These are phyloP conservation scores for Panicum miliaceum DNA, from an alignment of 176 grass and related monocot genomes.

Conservation along the genomic window DNA sequence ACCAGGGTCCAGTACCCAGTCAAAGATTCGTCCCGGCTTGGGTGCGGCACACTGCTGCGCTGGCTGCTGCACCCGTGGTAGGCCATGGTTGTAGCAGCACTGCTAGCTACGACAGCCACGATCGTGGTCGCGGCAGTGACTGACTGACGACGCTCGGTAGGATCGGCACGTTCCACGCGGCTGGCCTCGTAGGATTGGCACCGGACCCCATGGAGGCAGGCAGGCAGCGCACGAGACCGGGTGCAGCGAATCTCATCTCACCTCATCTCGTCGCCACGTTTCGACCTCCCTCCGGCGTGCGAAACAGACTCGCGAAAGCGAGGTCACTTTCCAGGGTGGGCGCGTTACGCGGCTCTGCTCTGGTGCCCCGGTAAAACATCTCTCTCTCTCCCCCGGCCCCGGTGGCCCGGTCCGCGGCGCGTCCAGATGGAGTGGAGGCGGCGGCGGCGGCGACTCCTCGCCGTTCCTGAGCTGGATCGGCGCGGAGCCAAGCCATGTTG, in stretches of 20 bases:
- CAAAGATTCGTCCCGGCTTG: too few species aligned
- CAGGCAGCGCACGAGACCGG: neutral
- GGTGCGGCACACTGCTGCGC: too few species aligned
- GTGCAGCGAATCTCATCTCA: neutral
- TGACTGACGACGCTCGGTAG: neutral
- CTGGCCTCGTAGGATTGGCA: neutral
- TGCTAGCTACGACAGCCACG: neutral
- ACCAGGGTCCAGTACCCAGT: neutral
- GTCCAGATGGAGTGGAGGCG: neutral
- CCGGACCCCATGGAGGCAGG: neutral
- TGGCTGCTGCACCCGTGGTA: too few species aligned
- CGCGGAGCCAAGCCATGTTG: neutral
- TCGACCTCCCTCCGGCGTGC: neutral
- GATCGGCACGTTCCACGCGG: constrained; percentile 19
- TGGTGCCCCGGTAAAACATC: neutral
- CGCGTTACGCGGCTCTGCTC: neutral
- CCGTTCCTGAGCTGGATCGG: too few species aligned
- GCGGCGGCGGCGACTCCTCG: too few species aligned
- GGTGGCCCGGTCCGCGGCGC: too few species aligned
- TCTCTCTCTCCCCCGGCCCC: neutral
- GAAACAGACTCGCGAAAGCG: neutral
- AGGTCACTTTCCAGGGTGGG: neutral
- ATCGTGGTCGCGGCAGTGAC: neutral
- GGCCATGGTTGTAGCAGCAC: too few species aligned
- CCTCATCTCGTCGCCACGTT: neutral